Base-by-base conservation (phyloP, 768 basidiomycete species). In the Kwoniella newhampshirensis region DNA sequence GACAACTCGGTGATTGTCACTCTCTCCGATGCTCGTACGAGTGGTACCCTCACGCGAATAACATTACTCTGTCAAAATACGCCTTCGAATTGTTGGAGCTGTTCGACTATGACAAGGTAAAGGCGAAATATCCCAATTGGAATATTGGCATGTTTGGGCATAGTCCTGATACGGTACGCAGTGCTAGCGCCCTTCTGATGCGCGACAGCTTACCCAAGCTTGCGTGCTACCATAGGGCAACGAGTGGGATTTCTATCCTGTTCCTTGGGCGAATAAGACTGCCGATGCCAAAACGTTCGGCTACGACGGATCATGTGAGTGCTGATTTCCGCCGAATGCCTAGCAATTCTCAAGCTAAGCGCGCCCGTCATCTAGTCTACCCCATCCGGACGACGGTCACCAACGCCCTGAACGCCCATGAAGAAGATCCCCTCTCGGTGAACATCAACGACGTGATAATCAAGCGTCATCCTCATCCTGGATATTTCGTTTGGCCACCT, bases 11-110 rank as follows among this genome's bases (percentile, higher is more conserved):
- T 27, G 74, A 75, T 47, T 75, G 74, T 39, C 74, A 75, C 48
- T 59, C 59, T 15, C 40, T 62, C 1, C 59, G 63, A n/a, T 71
- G 73, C 48, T 32, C 67, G 21, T 63, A 66, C 35, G 71, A 74
- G 54, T 71, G 73, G 71, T 74, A 74, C 52, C 73, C 71, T 21
- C 55, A 64, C 11, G 62, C 66, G 18, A 68, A 70, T 53, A 75
- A 76, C 44, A 74, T 76, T 58, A 76, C 75, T 17, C 58, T 76
- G 25, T 70, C 73, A 2, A 76, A 76, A 48, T 76, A 76, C 59
- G 75, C 71, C 8, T 74, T 74, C 49, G 75, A 76, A 57, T 66
- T 74, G 46, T 51, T 61, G 21, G 75, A 76, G 49, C 36, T 76
- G 18, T 76, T 74, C 54, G 54, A 58, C 12, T 66, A 63, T 35